Evolutionary conservation across 768 basidiomycete species (phyloP), one percentile per base, ranked within the genome.

Genomic region (Macrolepiota albuminosa): DNA sequence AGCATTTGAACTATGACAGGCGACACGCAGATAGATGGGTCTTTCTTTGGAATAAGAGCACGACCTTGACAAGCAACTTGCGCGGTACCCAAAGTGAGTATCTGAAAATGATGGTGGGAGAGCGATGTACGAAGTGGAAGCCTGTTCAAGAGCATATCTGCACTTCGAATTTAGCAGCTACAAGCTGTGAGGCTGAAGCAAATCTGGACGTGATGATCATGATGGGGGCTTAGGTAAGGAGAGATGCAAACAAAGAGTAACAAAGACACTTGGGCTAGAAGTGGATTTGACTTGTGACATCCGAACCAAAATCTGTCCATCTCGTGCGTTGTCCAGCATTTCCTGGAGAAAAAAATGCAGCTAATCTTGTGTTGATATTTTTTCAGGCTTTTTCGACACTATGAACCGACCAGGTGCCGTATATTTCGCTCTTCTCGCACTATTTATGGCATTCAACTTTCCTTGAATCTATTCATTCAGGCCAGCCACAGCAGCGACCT

Each of bases 401-500:
- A 86, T 86, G 84, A 85, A 85, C 78, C 76, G 84, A 76, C 80
- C 83, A 80, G 84, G 84, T 81, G 59, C 45, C 61, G 78, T 69
- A 40, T 66, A 42, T 51, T 33, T 43, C 42, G 42, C 45, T 45
- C 57, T 50, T 63, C 56, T 56, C 48, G 31, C 49, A 54, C 58
- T 61, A 64, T 63, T 58, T 62, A 54, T 62, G 24, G 29, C 47
- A 63, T 60, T 54, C 56, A 62, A 60, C 66, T 68, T 69, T 72
- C 68, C 57, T 59, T 58, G 61, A 61, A 71, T 66, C 63, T 71
- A 52, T 58, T 49, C 57, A 54, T 68, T 61, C 71, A 91, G 88
- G 88, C 68, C 89, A 90, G 82, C 88, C 89, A 56, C 88, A 87
- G 68, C 89, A 91, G 73, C 81, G 89, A 71, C 88, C 89, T 54